Percentiles rank a stretch among this genome's conserved stretches.
These are phyloP conservation scores for Exophiala spinifera DNA, from an alignment of 2,329 filamentous ascomycete species.

Conservation along the genomic window DNA sequence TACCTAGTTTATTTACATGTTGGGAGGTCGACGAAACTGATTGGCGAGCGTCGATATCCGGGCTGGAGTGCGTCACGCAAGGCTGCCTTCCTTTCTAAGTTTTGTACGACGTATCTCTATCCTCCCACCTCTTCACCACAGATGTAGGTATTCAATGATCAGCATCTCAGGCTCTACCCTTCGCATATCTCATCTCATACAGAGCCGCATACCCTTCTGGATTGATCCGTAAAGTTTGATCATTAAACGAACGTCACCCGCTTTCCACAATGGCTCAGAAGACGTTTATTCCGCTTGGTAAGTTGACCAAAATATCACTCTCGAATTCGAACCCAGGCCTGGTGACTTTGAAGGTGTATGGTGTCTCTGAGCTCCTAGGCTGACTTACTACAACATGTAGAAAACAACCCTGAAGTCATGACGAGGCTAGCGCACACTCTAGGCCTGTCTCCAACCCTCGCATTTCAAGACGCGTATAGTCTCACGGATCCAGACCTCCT, in stretches of 20 bases:
- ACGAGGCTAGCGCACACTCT: slow-evolving; percentile 49
- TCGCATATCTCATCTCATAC: too few species aligned
- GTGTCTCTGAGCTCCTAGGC: neutral
- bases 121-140: neutral
- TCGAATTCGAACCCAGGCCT: too few species aligned
- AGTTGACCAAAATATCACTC: too few species aligned
- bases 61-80: slow-evolving; percentile 14
- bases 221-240: too few species aligned
- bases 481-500: slow-evolving; percentile 51
- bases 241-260: neutral
- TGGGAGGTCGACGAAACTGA: too few species aligned
- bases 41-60: neutral
- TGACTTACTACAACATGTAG: slow-evolving; percentile 28
- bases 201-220: too few species aligned
- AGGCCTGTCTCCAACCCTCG: slow-evolving; percentile 46
- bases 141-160: too few species aligned
- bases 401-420: slow-evolving; percentile 58
- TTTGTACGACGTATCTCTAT: neutral
- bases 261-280: slow-evolving; percentile 12
- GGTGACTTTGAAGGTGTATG: too few species aligned
- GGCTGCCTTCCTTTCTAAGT: slow-evolving; percentile 13
- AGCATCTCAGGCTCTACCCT: too few species aligned
- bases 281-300: slow-evolving; percentile 20
- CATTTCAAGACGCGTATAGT: slow-evolving; percentile 55
- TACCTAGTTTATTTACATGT: too few species aligned